Base-by-base conservation (phyloP, 495 filamentous ascomycete genomes). In the Penicillium mononematosum region DNA sequence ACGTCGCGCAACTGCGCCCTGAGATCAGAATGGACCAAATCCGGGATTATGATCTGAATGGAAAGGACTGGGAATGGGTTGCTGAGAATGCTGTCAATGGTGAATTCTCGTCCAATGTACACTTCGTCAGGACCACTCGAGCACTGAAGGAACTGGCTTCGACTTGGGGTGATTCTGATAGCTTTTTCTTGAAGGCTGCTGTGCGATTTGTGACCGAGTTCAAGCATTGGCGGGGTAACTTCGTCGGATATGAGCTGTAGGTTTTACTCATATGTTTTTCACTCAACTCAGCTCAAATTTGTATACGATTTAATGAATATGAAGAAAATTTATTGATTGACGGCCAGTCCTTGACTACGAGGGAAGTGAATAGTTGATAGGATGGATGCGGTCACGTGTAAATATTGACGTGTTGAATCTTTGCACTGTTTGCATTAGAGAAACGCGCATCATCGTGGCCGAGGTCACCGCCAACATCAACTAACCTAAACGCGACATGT, bases 101-200 rank as follows among this genome's bases (percentile, higher is more conserved):
- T 11, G 66, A 80, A 44, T 81, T 83, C 67, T 74, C 82, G 5
- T 83, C 81, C 1, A 90, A 97, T 76, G 82, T 88, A 24, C 89
- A 94, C 72, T 96, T 82, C 68, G 88, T 96, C 11, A 93, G 94
- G 81, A 91, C 81, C 8, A 66, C 93, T 11, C 80, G 90, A 38
- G 84, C 88, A 1, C 84, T 96, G 71, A 87, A 81, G 58, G 87
- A 88, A 58, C 82, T 85, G 17, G 85, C 88, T 0, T 71, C 77
- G 59, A 91, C 91, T 2, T 98, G 94, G 92, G 86, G 89, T 14
- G 91, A 97, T 68, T 80, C 84, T 7, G 85, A 90, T 42, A 71
- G 84, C 38, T 88, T 82, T 55, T 97, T 88, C 67, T 71, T 94
- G 46, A 88, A 84, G 64, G 86, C 89, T 12, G 92, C 91, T 2